Evolutionary conservation across 169 alveolate genomes (phyloP).

Genomic region (Cryptosporidium viatorum): DNA sequence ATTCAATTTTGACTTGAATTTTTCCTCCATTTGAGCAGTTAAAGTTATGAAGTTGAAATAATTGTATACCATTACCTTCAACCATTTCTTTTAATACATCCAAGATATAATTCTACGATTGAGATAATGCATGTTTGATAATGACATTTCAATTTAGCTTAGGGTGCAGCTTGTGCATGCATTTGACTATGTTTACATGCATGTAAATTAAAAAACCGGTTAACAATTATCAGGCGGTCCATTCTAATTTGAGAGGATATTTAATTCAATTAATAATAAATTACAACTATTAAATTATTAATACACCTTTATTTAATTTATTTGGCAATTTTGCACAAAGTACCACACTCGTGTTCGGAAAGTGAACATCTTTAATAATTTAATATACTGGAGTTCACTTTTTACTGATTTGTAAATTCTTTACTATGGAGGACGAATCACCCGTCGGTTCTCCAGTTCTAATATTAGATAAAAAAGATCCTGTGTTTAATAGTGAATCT

Average conservation of each 20-base stretch:
- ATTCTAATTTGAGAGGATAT: slow-evolving; percentile 24
- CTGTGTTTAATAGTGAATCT: slow-evolving; percentile 72
- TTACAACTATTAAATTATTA: neutral
- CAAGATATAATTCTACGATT: neutral
- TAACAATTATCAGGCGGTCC: slow-evolving; percentile 37
- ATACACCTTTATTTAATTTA: neutral
- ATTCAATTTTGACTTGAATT: neutral
- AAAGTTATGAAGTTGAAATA: neutral
- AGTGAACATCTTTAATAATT: neutral
- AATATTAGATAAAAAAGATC: slow-evolving; percentile 62
- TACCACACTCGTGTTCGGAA: neutral
- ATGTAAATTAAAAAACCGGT: slow-evolving; percentile 22
- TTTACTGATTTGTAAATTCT: neutral
- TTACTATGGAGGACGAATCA: slow-evolving; percentile 46
- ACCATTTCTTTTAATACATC: neutral
- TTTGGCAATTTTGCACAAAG: neutral
- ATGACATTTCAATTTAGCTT: neutral
- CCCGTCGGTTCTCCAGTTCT: slow-evolving; percentile 36
- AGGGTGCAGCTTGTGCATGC: slow-evolving; percentile 24
- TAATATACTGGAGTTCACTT: neutral
- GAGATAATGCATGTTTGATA: neutral
- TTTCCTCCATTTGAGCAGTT: slow-evolving; percentile 53
- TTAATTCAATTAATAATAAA: neutral
- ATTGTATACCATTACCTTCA: neutral
- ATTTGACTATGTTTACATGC: slow-evolving; percentile 49